These are phyloP conservation scores for Acacia acuminata DNA, from an alignment of 306 rosid species.

Conservation along the genomic window DNA sequence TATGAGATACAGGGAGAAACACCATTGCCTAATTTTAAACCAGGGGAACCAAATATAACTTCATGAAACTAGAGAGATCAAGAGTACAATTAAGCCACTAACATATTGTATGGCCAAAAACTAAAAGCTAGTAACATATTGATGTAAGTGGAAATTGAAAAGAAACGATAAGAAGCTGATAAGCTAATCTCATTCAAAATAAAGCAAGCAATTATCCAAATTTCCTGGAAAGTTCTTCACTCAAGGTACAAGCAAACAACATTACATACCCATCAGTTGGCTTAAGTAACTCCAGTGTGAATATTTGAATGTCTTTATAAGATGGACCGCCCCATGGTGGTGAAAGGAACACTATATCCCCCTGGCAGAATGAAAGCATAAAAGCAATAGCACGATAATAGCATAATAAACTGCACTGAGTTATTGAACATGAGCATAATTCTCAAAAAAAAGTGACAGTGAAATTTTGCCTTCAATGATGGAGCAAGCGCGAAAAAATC, in stretches of 20 bases:
- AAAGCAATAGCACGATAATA: not conserved
- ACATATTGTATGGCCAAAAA: not conserved
- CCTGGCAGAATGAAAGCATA: conserved; percentile 29
- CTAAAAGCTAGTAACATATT: not conserved
- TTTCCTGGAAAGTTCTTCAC: not conserved
- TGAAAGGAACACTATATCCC: conserved; percentile 42
- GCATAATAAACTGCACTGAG: not conserved
- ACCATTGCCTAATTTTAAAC: not conserved
- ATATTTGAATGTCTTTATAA: conserved; percentile 28
- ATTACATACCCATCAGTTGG: conserved; percentile 43
- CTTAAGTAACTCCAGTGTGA: conserved; percentile 40
- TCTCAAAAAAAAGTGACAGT: not conserved
- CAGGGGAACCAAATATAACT: not conserved
- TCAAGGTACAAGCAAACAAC: not conserved
- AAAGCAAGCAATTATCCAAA: not conserved
- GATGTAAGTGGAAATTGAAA: not conserved
- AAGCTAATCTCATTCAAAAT: not conserved
- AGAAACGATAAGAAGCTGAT: not conserved
- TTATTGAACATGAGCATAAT: not conserved
- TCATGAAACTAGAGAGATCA: not conserved
- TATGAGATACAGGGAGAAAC: not conserved
- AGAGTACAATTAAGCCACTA: not conserved
- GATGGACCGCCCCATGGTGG: conserved; percentile 51
- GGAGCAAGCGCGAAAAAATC: conserved; percentile 46
- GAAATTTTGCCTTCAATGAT: conserved; percentile 32